Evolutionary conservation across 192 early-diverging fungal genomes (phyloP), one percentile per base, ranked within the genome.

Genomic region (Backusella australiensis): DNA sequence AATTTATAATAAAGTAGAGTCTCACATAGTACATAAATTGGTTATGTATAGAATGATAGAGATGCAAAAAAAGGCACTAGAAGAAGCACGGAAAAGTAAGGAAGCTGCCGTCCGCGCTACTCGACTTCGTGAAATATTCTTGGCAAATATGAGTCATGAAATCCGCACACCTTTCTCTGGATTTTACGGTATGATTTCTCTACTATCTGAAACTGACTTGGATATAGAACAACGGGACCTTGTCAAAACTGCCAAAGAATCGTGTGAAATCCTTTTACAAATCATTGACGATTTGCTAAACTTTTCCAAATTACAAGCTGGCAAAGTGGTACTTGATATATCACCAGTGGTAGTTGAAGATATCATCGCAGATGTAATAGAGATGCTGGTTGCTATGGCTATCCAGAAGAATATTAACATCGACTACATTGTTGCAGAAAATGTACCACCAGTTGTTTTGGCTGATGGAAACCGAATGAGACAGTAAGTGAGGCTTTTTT

Each of bases 401-500:
- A 85, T 86, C 56, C 84, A 86, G 29, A 93, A 93, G 77, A 84
- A 88, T 3, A 75, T 95, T 23, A 75, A 84, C 14, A 78, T 93
- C 8, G 83, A 83, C 6, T 87, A 87, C 26, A 74, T 83, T 11
- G 82, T 91, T 36, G 90, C 92, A 26, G 80, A 86, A 2, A 82
- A 83, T 41, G 85, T 94, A 1, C 88, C 91, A 0, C 75, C 87
- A 36, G 78, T 83, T 69, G 75, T 93, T 4, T 86, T 93, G 49
- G 89, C 89, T 34, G 93, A 95, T 72, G 87, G 87, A 21, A 83
- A 91, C 39, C 80, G 93, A 7, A 77, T 93, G 59, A 84, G 90
- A 34, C 93, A 95, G 81, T 71, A 71, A 71, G 70, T 46, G 23
- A 35, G 4, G 29, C 35, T 68, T 17, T 35, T 35, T 35, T 32